These are phyloP conservation scores for Hypoxylon lienhwacheense DNA, from an alignment of 495 filamentous ascomycete species.

Conservation along the genomic window DNA sequence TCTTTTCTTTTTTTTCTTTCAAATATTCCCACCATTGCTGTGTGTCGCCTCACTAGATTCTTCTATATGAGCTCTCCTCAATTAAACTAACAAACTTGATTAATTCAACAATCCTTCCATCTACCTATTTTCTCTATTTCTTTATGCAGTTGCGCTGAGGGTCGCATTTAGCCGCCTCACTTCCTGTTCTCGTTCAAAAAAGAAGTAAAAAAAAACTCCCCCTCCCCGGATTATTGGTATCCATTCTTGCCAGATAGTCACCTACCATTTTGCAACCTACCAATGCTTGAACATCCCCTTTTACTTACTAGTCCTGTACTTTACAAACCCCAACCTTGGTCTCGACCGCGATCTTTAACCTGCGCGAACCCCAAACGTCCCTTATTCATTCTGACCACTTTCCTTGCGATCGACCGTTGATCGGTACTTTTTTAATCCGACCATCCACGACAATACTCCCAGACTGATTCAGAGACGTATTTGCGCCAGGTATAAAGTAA, in stretches of 20 bases:
- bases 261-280: slow-evolving; percentile 20
- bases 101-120: no score
- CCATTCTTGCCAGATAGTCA: slow-evolving; percentile 31
- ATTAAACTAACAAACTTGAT: no score
- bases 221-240: slow-evolving; percentile 12
- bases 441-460: not conserved
- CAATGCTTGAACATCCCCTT: slow-evolving; percentile 12
- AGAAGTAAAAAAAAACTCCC: slow-evolving; percentile 11
- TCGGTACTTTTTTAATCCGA: not conserved
- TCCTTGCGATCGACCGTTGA: not conserved
- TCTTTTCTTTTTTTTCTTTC: no score
- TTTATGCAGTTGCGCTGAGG: slow-evolving; percentile 25
- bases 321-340: slow-evolving; percentile 7
- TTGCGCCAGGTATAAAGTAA: slow-evolving; percentile 23
- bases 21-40: no score
- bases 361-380: slow-evolving; percentile 2
- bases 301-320: slow-evolving; percentile 5
- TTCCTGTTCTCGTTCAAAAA: no score
- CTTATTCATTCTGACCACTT: not conserved
- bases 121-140: no score
- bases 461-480: slow-evolving; percentile 21
- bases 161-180: slow-evolving; percentile 36
- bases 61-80: no score
- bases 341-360: slow-evolving; percentile 8
- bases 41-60: no score